A percentile compares a stretch with the other conserved stretches of the same genome.
These are phyloP conservation scores for Mrakia hoshinonis DNA, from an alignment of 768 basidiomycete species.

Conservation along the genomic window DNA sequence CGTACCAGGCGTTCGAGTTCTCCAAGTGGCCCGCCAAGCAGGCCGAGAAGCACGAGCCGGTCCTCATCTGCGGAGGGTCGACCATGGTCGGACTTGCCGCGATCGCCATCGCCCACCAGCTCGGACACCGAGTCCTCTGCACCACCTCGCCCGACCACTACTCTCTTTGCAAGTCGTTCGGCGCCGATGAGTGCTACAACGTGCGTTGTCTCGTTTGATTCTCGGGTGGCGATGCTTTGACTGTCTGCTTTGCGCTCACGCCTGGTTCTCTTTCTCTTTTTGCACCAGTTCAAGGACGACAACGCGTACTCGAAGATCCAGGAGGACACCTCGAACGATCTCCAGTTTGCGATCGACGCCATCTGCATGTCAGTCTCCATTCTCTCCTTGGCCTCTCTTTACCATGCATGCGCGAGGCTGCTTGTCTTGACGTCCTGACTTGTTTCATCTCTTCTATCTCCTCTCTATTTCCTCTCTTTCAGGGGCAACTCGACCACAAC, in stretches of 20 bases:
- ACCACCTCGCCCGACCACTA: background rate
- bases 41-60: background rate
- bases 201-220: background rate
- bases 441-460: background rate
- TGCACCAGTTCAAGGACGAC: background rate
- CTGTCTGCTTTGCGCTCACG: background rate
- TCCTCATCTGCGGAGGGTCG: slow-evolving; percentile 2
- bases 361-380: background rate
- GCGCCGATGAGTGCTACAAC: background rate
- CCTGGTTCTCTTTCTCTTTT: background rate
- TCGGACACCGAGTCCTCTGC: slow-evolving; percentile 1
- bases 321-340: background rate
- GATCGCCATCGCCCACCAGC: background rate
- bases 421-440: no score
- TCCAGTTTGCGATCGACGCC: background rate
- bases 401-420: background rate
- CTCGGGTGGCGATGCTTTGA: background rate
- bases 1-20: no score
- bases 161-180: background rate
- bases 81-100: background rate
- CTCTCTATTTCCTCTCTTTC: background rate
- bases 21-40: background rate
- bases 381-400: background rate
- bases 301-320: background rate
- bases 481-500: background rate